Evolutionary conservation across 345 rosid genomes (phyloP), one percentile per base, ranked within the genome.

Genomic region (Arabis hirsuta): DNA sequence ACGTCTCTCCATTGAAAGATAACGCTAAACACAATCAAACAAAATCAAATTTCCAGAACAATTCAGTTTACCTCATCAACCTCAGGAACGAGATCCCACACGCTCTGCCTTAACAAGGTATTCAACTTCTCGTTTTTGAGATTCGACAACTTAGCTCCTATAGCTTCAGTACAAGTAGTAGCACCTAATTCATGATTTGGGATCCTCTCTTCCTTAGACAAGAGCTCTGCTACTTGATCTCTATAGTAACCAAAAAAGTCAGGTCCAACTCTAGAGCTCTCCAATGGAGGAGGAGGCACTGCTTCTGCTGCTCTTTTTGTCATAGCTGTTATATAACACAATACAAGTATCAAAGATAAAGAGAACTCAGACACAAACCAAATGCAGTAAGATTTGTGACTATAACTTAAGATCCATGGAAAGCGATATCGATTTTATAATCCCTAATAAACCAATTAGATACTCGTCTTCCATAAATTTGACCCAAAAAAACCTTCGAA

Each of bases 101-200:
- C 62, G n/a, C 71, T 69, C 60, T 76, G 66, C 47, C 76, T 55
- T 63, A 76, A 64, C 48, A 76, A 63, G 1, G 42, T 34, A 42
- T 76, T 76, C 67, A 76, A 63, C 71, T 70, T 76, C 24, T 76
- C 79, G 0, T 2, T 41, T 41, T 61, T 69, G 3, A 38, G 42
- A 46, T 44, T 14, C 48, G 79, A 76, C 14, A 75, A 34, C 27
- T 46, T 44, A 46, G 79, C 58, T 75, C 79, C 79, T n/a, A 68
- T 34, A n/a, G 7, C n/a, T 38, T 54, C 74, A 38, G 64, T 44
- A 43, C 56, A 67, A 67, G 68, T 26, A 31, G 26, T 4, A 45
- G 32, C 58, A 2, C 1, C 47, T 41, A 0, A 14, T 41, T 58
- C 69, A 45, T 73, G 67, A 13, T 12, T 45, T 34, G 62, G 29